Conservation (phyloP, 164 flowering plant species). For the Stephania cephalantha region DNA sequence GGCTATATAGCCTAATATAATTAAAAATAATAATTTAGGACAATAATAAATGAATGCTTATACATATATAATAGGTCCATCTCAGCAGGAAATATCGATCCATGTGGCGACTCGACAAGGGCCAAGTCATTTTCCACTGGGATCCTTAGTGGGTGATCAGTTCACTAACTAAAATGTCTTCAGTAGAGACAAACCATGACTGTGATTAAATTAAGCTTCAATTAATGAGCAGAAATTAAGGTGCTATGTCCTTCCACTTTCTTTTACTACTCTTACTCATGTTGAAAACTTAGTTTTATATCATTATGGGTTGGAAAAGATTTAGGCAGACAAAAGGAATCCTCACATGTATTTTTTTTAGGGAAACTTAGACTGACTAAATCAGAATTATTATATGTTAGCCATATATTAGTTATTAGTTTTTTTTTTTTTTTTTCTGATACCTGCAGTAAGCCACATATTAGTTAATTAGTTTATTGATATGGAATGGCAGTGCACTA, state of each 20-base stretch:
- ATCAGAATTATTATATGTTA: background rate
- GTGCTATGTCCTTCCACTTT: slow-evolving; percentile 9
- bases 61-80: slow-evolving; percentile 8
- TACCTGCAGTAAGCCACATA: too few relatives aligned
- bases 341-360: background rate
- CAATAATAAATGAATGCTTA: too few relatives aligned
- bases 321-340: background rate
- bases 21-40: too few relatives aligned
- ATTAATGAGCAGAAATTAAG: slow-evolving; percentile 13
- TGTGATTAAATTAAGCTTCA: slow-evolving; percentile 6
- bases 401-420: background rate
- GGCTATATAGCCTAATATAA: background rate
- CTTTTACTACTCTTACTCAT: background rate
- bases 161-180: slow-evolving; percentile 19
- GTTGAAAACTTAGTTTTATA: background rate
- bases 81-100: slow-evolving; percentile 6
- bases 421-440: too few relatives aligned
- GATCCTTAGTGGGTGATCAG: slow-evolving; percentile 20
- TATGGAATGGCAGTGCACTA: background rate
- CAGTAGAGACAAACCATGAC: slow-evolving; percentile 18
- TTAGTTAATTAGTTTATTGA: background rate
- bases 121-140: slow-evolving; percentile 16
- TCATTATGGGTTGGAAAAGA: background rate
- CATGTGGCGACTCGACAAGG: slow-evolving; percentile 15
- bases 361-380: background rate